Conservation (phyloP, 495 filamentous ascomycete genomes). For the Penicillium maclennaniae region DNA sequence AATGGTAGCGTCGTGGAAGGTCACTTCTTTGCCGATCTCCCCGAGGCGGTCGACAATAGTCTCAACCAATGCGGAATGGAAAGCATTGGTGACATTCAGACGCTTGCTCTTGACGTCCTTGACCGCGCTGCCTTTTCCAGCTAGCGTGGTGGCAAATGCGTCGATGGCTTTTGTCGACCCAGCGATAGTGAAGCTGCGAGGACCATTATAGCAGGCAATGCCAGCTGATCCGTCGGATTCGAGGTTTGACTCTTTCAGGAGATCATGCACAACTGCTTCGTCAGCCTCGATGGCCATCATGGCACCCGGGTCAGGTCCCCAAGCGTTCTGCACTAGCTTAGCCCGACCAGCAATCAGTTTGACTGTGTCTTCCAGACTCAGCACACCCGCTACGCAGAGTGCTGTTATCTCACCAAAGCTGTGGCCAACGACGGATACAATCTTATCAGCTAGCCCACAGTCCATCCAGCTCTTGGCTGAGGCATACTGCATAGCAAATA, state of each 20-base stretch:
- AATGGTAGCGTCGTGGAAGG: constrained; percentile 27
- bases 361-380: constrained; percentile 35
- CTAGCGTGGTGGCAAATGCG: constrained; percentile 3
- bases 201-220: constrained; percentile 52
- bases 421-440: constrained; percentile 45
- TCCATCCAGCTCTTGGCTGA: constrained; percentile 47
- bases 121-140: no score
- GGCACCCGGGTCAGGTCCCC: constrained; percentile 45
- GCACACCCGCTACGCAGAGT: constrained; percentile 31
- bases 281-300: constrained; percentile 50
- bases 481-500: constrained; percentile 50
- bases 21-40: constrained; percentile 16
- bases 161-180: constrained; percentile 37
- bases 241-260: constrained; percentile 3
- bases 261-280: no score
- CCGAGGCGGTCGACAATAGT: constrained; percentile 20
- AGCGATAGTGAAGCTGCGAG: constrained; percentile 42
- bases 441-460: constrained; percentile 26
- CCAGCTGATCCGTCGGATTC: not conserved
- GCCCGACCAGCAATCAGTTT: constrained; percentile 43
- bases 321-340: constrained; percentile 36
- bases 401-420: constrained; percentile 50
- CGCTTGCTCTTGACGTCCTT: not conserved
- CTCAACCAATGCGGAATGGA: constrained; percentile 48
- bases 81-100: constrained; percentile 49